phyloP scores from a whole-genome alignment of 2,329 filamentous ascomycete species.

The Colletotrichum tanaceti region DNA sequence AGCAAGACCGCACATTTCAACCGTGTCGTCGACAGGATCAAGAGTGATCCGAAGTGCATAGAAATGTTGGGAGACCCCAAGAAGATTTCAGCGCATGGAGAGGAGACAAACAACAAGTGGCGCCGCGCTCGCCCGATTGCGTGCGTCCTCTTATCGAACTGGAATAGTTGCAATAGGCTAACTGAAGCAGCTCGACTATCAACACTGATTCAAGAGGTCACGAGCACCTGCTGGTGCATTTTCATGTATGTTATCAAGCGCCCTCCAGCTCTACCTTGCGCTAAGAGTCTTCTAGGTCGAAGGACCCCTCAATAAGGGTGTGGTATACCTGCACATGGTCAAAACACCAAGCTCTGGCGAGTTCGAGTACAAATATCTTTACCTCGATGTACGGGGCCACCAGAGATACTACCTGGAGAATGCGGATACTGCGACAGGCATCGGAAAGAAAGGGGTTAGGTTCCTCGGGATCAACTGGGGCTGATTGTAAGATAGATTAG shows the following conservation, averaged over 20 bases:
- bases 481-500: slow-evolving; percentile 42
- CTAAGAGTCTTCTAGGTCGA: slow-evolving; percentile 67
- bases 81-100: slow-evolving; percentile 84
- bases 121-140: slow-evolving; percentile 72
- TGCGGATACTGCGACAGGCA: slow-evolving; percentile 56
- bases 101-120: slow-evolving; percentile 86
- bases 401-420: slow-evolving; percentile 74
- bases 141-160: slow-evolving; percentile 52
- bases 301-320: slow-evolving; percentile 78
- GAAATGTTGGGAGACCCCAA: slow-evolving; percentile 79
- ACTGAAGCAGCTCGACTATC: slow-evolving; percentile 67
- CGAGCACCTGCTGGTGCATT: slow-evolving; percentile 86
- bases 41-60: slow-evolving; percentile 75
- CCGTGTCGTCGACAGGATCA: slow-evolving; percentile 83
- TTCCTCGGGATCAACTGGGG: slow-evolving; percentile 73
- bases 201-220: slow-evolving; percentile 79
- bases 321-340: slow-evolving; percentile 82
- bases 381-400: slow-evolving; percentile 81
- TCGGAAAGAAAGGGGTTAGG: slow-evolving; percentile 59
- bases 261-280: background rate
- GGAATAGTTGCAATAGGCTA: slow-evolving; percentile 40
- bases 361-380: slow-evolving; percentile 83
- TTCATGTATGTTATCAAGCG: slow-evolving; percentile 69
- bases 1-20: slow-evolving; percentile 92
- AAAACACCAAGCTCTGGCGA: slow-evolving; percentile 73